Base-by-base conservation (phyloP, 345 rosid genomes). In the Raphanus sativus region DNA sequence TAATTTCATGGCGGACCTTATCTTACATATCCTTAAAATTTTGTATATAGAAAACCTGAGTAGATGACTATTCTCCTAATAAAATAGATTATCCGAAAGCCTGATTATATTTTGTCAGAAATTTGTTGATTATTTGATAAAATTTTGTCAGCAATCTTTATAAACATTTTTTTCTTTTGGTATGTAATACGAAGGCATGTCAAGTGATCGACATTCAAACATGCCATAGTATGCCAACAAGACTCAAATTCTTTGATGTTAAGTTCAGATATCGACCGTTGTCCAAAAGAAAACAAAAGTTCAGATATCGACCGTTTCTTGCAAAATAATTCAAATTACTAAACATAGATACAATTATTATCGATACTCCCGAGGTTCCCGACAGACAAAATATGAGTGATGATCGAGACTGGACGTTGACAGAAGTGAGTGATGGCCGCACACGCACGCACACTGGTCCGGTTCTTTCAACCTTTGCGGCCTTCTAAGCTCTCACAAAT, bases 391-490 rank as follows among this genome's bases (percentile, higher is more conserved):
- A 71, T 58, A 40, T 36, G 40, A 63, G 13, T 54, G 15, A 24
- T 2, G 26, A 62, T 62, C 42, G 56, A 70, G 4, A 29, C 33
- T 25, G 3, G 40, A 55, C 28, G 70, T 77, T 63, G 81, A 77
- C 66, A 62, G 71, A 67, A 34, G 28, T 13, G 73, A 12, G 56
- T 5, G 77, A 45, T 66, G 34, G 65, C 58, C 56, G 69, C 77
- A 61, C 58, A 45, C 62, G 62, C 77, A 71, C 73, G 81, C 77
- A 33, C 69, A 38, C 73, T 76, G 11, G 21, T 21, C 21, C 15
- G 73, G 77, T 68, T 65, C 69, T 78, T 73, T 78, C 81, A 78
- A 78, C 77, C 58, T 67, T 78, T 78, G 81, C 81, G 81, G 77
- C 81, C 81, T 34, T 78, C 77, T 48, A 67, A 73, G 32, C 68